Base-by-base conservation (phyloP, 257 asterid genomes). In the Paraleonurus japonicus region DNA sequence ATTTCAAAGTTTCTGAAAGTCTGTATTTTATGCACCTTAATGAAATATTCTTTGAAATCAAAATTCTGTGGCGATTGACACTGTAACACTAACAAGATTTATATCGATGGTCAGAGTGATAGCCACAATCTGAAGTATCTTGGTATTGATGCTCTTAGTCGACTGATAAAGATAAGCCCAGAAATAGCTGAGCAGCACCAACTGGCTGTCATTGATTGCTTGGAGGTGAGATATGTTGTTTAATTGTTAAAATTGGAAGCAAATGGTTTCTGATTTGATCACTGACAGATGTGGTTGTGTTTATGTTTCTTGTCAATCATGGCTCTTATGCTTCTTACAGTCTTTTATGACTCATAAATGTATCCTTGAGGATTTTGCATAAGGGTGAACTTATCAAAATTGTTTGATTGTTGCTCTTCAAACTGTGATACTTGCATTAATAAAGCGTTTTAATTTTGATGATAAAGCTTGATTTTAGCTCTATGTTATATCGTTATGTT, bases 161-260 rank as follows among this genome's bases (percentile, higher is more conserved):
- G 95, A 72, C 84, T 95, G 83, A 92, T 95, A 85, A 95, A 85
- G 88, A 83, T 88, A 79, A 92, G 89, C 80, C 96, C 98, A 48
- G 97, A 92, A 74, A 87, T 95, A 65, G 97, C 99, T 39, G 99
- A 95, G 64, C 97, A 87, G 73, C 99, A 95, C 81, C 99, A 95
- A 77, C 84, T 95, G 79, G 94, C 99, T 58, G 99, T 95, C 64
- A 95, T 95, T 61, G 98, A 95, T 76, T 95, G 99, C 81, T 83
- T 95, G 75, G 99, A 95, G 99, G 99, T 95, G 72, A 79, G 80
- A 47, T 32, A 61, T 66, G 15, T 28, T 73, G 39, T 59, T 72
- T 55, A 28, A 32, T 65, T 78, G 69, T 62, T 63, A 8, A 33
- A 55, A 45, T 28, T 33, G 59, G 74, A 60, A 72, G 39, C 45